These are phyloP conservation scores for Capsicum chinense DNA, from an alignment of 257 asterid species.

Conservation along the genomic window DNA sequence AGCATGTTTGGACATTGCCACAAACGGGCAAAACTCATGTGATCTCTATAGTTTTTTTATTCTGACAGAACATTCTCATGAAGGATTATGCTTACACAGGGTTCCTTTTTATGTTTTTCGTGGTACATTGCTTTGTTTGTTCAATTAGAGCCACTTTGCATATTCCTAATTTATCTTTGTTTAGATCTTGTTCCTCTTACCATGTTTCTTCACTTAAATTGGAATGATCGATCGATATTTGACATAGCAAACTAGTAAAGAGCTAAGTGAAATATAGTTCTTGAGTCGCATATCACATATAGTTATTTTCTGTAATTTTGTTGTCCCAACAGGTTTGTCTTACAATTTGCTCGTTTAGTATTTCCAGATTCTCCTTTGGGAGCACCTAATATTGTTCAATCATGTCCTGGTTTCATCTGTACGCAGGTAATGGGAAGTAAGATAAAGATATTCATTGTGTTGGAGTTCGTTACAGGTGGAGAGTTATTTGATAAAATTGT, in stretches of 20 bases:
- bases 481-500: constrained; percentile 97
- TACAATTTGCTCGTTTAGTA: too few species aligned
- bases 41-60: background rate
- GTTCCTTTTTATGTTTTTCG: background rate
- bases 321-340: too few species aligned
- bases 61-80: too few species aligned
- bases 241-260: background rate
- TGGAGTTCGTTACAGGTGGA: constrained; percentile 91
- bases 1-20: too few species aligned
- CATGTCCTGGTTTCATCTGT: background rate
- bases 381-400: background rate
- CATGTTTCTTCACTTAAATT: background rate
- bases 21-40: background rate
- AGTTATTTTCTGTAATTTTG: too few species aligned
- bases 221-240: background rate
- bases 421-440: constrained; percentile 92
- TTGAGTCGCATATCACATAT: background rate
- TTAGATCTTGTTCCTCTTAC: background rate
- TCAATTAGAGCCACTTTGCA: background rate
- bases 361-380: background rate
- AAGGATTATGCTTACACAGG: background rate
- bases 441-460: constrained; percentile 84
- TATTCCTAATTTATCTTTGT: background rate
- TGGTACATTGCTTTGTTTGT: background rate
- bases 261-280: background rate